Evolutionary conservation across 2,329 filamentous ascomycete genomes (phyloP).

Genomic region (Trichoderma oligosporum): DNA sequence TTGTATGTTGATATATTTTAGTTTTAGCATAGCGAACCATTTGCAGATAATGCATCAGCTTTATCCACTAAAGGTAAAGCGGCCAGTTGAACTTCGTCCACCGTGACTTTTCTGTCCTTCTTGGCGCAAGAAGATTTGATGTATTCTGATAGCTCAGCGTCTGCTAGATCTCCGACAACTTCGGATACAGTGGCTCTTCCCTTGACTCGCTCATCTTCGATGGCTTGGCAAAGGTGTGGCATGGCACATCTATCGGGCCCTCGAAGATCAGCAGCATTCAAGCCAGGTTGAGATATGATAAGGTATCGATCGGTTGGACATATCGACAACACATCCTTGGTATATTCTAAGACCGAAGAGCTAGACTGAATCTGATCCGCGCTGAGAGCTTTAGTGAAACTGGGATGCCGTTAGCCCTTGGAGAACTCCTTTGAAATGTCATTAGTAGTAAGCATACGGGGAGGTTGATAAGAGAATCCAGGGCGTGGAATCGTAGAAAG

Average conservation of each 20-base stretch:
- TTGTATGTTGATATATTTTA: neutral
- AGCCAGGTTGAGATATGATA: conserved; percentile 71
- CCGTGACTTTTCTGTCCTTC: conserved; percentile 35
- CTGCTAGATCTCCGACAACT: conserved; percentile 49
- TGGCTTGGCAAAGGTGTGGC: conserved; percentile 48
- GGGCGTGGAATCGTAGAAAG: conserved; percentile 82
- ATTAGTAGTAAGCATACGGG: conserved; percentile 54
- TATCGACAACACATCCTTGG: conserved; percentile 52
- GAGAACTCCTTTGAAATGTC: conserved; percentile 1
- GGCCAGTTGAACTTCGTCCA: conserved; percentile 42
- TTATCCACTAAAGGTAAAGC: conserved; percentile 40
- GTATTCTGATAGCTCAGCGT: conserved; percentile 40
- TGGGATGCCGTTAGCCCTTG: conserved; percentile 20
- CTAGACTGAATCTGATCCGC: conserved; percentile 48
- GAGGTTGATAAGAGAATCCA: conserved; percentile 85
- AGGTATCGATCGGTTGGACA: conserved; percentile 77
- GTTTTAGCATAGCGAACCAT: conserved; percentile 34
- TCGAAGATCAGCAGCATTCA: conserved; percentile 66
- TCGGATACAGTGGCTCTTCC: conserved; percentile 52
- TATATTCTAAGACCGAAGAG: conserved; percentile 40
- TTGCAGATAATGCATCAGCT: conserved; percentile 44
- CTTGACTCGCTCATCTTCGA: conserved; percentile 34
- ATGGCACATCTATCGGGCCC: conserved; percentile 47
- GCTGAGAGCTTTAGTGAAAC: conserved; percentile 35
- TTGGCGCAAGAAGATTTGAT: conserved; percentile 46